These are phyloP conservation scores for Polysphondylium violaceum DNA, from an alignment of 78 protist genomes.

Conservation along the genomic window DNA sequence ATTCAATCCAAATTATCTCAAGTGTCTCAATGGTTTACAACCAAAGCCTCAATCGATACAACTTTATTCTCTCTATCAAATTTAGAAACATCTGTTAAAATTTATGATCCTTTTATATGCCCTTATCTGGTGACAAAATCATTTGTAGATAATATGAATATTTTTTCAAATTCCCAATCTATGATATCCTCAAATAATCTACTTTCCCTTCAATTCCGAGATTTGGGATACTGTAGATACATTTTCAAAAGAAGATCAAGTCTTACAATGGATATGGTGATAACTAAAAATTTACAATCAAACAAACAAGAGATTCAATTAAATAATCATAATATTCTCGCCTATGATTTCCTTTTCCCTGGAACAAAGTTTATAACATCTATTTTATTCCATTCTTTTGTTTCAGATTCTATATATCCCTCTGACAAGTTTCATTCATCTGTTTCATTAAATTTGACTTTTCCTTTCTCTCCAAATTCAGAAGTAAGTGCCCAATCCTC, in stretches of 20 bases:
- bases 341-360: background rate
- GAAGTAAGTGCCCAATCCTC: too few species aligned
- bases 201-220: background rate
- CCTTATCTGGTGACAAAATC: background rate
- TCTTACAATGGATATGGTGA: constrained; percentile 5
- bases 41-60: too few species aligned
- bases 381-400: background rate
- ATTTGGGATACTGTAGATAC: constrained; percentile 19
- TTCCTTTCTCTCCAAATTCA: too few species aligned
- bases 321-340: background rate
- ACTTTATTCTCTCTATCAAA: too few species aligned
- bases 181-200: background rate
- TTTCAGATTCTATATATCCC: background rate
- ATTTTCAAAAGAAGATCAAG: background rate
- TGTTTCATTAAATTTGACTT: too few species aligned
- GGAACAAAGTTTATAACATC: background rate
- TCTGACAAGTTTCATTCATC: too few species aligned
- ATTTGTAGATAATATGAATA: background rate
- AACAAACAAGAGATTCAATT: background rate
- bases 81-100: background rate
- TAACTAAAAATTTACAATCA: constrained; percentile 4
- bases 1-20: too few species aligned
- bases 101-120: background rate
- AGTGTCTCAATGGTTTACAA: too few species aligned
- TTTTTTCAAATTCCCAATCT: background rate